Conservation (phyloP, 78 protist genomes). For the Dictyostelium brefeldianum region DNA sequence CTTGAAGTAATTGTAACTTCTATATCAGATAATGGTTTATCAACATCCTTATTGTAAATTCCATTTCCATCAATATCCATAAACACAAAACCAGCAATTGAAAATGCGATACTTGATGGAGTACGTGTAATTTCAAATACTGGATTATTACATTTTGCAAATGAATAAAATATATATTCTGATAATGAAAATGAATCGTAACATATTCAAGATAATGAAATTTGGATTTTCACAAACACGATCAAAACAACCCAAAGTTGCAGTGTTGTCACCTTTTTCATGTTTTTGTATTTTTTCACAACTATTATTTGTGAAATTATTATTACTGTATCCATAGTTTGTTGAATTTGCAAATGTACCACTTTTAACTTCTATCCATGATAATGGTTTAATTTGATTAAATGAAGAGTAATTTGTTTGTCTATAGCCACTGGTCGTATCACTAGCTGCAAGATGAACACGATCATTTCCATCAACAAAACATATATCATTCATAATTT, state of each 20-base stretch:
- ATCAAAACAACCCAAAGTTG: constrained; percentile 37
- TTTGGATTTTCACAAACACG: constrained; percentile 11
- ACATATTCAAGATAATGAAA: constrained; percentile 1
- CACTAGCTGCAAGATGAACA: neutral
- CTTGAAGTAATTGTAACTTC: neutral
- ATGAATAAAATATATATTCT: constrained; percentile 2
- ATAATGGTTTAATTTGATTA: neutral
- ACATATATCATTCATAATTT: neutral
- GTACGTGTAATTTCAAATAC: neutral
- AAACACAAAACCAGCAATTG: neutral
- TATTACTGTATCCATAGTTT: neutral
- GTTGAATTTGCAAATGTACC: neutral
- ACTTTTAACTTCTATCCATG: neutral
- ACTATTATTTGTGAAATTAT: neutral
- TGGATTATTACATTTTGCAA: neutral
- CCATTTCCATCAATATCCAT: neutral
- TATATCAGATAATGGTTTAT: neutral
- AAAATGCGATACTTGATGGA: neutral
- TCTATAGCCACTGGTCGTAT: neutral
- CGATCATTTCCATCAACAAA: constrained; percentile 3
- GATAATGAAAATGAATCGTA: constrained; percentile 16
- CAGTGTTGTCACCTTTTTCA: neutral
- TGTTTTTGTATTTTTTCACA: neutral
- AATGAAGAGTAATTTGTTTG: neutral
- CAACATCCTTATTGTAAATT: neutral